Percentiles rank a stretch among this genome's conserved stretches.
Evolutionary conservation across 176 grass and related monocot genomes (phyloP).

Genomic region (Musa beccarii): DNA sequence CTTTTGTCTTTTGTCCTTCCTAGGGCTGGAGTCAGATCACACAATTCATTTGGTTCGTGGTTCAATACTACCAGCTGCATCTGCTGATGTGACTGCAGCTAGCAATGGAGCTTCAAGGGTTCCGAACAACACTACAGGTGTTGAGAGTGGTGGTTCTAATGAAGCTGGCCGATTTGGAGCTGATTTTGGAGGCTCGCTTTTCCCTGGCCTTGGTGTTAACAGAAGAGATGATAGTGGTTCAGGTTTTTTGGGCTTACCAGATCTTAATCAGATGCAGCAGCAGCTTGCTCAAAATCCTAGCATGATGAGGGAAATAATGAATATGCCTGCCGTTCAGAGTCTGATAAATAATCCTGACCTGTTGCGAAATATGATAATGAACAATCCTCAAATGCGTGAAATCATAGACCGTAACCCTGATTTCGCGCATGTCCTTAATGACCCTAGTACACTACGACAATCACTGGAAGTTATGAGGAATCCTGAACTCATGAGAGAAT

Average conservation of each 20-base stretch:
- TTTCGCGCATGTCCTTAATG: constrained; percentile 95
- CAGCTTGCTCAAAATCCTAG: constrained; percentile 90
- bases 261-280: constrained; percentile 76
- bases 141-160: background rate
- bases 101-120: constrained; percentile 40
- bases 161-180: constrained; percentile 1
- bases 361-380: constrained; percentile 83
- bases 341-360: constrained; percentile 96
- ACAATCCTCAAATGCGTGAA: constrained; percentile 92
- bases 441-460: constrained; percentile 73
- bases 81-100: constrained; percentile 39
- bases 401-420: constrained; percentile 88
- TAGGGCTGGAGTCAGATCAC: constrained; percentile 83
- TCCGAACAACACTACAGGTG: constrained; percentile 30
- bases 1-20: constrained; percentile 21
- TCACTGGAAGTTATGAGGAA: constrained; percentile 86
- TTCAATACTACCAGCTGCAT: constrained; percentile 32
- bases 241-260: constrained; percentile 49
- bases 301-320: constrained; percentile 97
- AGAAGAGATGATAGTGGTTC: constrained; percentile 31
- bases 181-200: constrained; percentile 34
- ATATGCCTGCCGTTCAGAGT: constrained; percentile 74
- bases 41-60: constrained; percentile 95
- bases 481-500: constrained; percentile 88
- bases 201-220: constrained; percentile 52